A percentile compares a stretch with the other conserved stretches of the same genome.
These are phyloP conservation scores for Solanum bukasovii DNA, from an alignment of 257 asterid species.

Conservation along the genomic window DNA sequence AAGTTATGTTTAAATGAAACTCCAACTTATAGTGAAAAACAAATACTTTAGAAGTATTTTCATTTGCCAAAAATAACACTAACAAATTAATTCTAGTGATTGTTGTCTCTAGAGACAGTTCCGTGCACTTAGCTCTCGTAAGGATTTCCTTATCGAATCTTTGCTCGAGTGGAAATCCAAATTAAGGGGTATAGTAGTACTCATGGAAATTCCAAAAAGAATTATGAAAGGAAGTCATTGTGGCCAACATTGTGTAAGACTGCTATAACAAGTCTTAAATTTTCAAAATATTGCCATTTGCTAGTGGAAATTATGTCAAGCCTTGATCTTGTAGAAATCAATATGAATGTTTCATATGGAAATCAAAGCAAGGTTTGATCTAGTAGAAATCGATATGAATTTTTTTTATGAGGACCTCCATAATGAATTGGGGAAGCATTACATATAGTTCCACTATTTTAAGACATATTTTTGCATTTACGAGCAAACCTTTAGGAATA, in stretches of 20 bases:
- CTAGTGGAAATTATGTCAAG: slow-evolving; percentile 74
- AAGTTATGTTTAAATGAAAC: neutral
- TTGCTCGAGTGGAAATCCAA: slow-evolving; percentile 51
- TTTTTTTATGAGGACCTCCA: neutral
- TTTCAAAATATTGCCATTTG: slow-evolving; percentile 88
- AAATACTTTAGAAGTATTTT: neutral
- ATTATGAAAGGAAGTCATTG: slow-evolving; percentile 28
- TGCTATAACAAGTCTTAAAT: slow-evolving; percentile 60
- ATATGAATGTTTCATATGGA: neutral
- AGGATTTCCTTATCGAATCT: slow-evolving; percentile 29
- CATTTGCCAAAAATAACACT: slow-evolving; percentile 2
- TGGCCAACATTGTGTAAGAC: slow-evolving; percentile 73
- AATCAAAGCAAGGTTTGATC: too few species aligned
- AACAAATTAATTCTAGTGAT: slow-evolving; percentile 37
- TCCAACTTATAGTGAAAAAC: neutral
- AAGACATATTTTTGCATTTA: neutral
- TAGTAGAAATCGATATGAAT: too few species aligned
- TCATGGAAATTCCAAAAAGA: slow-evolving; percentile 10
- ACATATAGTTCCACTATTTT: too few species aligned
- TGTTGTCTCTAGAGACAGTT: neutral
- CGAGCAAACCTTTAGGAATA: neutral
- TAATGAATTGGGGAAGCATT: neutral
- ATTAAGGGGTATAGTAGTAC: slow-evolving; percentile 13
- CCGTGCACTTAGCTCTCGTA: neutral
- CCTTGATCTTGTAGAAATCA: slow-evolving; percentile 48